Evolutionary conservation across 345 rosid genomes (phyloP).

Genomic region (Hibiscus syriacus): DNA sequence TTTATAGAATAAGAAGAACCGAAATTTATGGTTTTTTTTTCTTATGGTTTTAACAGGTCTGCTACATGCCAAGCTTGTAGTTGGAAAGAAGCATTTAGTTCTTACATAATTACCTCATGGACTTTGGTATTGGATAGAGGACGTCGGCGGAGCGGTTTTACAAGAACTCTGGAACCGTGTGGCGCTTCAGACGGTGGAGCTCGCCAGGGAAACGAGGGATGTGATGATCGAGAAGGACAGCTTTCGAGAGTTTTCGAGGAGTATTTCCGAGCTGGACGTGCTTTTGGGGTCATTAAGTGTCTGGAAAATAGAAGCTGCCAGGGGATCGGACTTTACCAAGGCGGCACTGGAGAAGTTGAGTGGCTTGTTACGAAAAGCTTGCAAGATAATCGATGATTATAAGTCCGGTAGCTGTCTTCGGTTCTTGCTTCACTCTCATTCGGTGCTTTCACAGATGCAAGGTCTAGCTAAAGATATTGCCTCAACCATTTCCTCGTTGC

Average conservation of each 20-base stretch:
- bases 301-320: conserved; percentile 25
- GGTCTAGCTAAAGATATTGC: conserved; percentile 38
- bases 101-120: not conserved
- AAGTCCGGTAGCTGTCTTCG: conserved; percentile 32
- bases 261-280: conserved; percentile 21
- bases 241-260: conserved; percentile 29
- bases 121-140: conserved; percentile 18
- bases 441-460: conserved; percentile 24
- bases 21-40: not conserved
- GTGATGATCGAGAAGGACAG: conserved; percentile 27
- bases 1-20: too few species aligned
- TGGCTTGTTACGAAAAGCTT: conserved; percentile 22
- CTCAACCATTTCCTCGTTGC: conserved; percentile 32
- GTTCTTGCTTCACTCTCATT: conserved; percentile 26
- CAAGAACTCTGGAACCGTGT: conserved; percentile 40
- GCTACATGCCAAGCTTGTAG: not conserved
- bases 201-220: conserved; percentile 30
- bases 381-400: conserved; percentile 26
- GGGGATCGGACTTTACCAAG: conserved; percentile 27
- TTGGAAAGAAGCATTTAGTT: not conserved
- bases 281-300: conserved; percentile 26
- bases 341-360: conserved; percentile 22
- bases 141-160: conserved; percentile 23
- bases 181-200: conserved; percentile 22
- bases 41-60: not conserved